These are phyloP conservation scores for Hibiscus tridactylites DNA, from an alignment of 345 rosid genomes.

Conservation along the genomic window DNA sequence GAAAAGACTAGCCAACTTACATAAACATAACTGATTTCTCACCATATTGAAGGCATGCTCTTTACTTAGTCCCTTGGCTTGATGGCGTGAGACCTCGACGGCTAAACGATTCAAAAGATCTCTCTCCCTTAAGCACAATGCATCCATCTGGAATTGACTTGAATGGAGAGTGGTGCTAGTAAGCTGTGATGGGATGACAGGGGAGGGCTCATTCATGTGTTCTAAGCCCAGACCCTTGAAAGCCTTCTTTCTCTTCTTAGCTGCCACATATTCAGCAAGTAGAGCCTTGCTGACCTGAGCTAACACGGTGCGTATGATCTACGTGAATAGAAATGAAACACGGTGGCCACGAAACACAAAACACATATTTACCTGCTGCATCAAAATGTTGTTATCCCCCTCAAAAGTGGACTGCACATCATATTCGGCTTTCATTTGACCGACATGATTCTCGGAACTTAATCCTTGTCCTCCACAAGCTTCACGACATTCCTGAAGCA, in stretches of 20 bases:
- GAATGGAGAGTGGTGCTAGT: slow-evolving; percentile 58
- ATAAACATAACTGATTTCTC: slow-evolving; percentile 14
- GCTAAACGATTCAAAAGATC: slow-evolving; percentile 69
- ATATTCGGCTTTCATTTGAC: slow-evolving; percentile 75
- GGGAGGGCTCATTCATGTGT: slow-evolving; percentile 69
- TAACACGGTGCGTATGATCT: background rate
- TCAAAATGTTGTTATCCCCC: slow-evolving; percentile 83
- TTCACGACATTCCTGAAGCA: slow-evolving; percentile 86
- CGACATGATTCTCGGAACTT: slow-evolving; percentile 83
- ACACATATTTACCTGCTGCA: slow-evolving; percentile 75
- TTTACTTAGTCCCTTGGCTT: slow-evolving; percentile 57
- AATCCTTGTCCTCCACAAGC: slow-evolving; percentile 96
- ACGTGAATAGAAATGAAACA: background rate
- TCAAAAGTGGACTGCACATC: slow-evolving; percentile 94
- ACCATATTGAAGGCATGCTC: slow-evolving; percentile 59
- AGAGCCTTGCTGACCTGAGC: slow-evolving; percentile 89
- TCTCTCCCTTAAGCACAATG: slow-evolving; percentile 70
- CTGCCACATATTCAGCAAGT: slow-evolving; percentile 55
- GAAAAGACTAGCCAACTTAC: background rate
- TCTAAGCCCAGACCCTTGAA: slow-evolving; percentile 71
- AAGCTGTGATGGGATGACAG: slow-evolving; percentile 59
- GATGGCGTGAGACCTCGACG: slow-evolving; percentile 47
- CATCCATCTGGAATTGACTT: slow-evolving; percentile 67
- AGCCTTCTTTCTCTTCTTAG: slow-evolving; percentile 58
- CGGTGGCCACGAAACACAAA: background rate